Conservation (phyloP, 169 alveolate species). For the Toxoplasma gondii region DNA sequence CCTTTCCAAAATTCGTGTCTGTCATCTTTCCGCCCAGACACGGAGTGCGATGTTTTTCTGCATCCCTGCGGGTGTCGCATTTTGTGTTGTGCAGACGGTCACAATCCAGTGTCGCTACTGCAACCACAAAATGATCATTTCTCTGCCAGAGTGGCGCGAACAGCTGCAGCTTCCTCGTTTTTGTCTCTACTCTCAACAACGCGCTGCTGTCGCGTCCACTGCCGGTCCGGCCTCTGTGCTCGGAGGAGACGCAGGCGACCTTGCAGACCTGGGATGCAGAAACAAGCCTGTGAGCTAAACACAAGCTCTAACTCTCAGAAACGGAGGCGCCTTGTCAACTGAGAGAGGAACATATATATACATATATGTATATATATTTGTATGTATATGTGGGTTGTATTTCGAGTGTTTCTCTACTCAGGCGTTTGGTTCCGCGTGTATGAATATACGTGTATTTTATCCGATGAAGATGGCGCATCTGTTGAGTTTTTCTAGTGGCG, state of each 20-base stretch:
- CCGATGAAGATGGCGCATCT: too few relatives aligned
- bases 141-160: slow-evolving; percentile 69
- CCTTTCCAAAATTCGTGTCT: too few relatives aligned
- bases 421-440: too few relatives aligned
- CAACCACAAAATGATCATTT: slow-evolving; percentile 65
- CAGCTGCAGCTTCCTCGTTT: slow-evolving; percentile 67
- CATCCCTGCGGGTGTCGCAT: too few relatives aligned
- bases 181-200: slow-evolving; percentile 60
- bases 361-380: too few relatives aligned
- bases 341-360: background rate
- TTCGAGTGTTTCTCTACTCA: too few relatives aligned
- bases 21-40: too few relatives aligned
- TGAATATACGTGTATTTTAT: too few relatives aligned
- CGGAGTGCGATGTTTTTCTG: too few relatives aligned
- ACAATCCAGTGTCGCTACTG: slow-evolving; percentile 70
- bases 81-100: slow-evolving; percentile 42
- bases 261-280: slow-evolving; percentile 61
- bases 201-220: background rate
- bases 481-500: too few relatives aligned
- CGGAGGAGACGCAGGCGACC: slow-evolving; percentile 39
- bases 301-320: background rate
- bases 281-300: slow-evolving; percentile 46
- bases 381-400: background rate
- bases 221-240: slow-evolving; percentile 6
- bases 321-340: background rate